Percentiles rank a stretch among this genome's conserved stretches.
These are phyloP conservation scores for Epithele typhae DNA, from an alignment of 768 basidiomycete species.

Conservation along the genomic window DNA sequence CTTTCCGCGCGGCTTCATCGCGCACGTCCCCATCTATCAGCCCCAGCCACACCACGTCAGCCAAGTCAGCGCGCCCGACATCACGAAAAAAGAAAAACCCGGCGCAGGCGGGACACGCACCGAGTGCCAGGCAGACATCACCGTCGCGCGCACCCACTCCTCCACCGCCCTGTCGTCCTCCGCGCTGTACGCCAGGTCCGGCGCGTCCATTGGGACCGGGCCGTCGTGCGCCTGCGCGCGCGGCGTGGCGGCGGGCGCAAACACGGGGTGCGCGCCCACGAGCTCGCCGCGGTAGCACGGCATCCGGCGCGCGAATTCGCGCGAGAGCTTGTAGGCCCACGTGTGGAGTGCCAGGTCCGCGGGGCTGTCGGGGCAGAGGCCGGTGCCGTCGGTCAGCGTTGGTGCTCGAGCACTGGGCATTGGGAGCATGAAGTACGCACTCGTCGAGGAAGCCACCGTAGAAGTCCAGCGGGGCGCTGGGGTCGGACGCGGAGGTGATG, in stretches of 20 bases:
- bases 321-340: conserved; percentile 51
- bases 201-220: conserved; percentile 23
- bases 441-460: conserved; percentile 41
- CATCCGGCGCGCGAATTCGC: conserved; percentile 56
- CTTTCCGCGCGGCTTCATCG: conserved; percentile 58
- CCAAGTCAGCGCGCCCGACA: too few species aligned
- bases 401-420: too few species aligned
- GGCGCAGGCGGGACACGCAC: conserved; percentile 21
- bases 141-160: conserved; percentile 21
- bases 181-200: conserved; percentile 27
- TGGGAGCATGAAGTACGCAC: too few species aligned
- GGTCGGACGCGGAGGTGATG: conserved; percentile 38
- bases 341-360: conserved; percentile 37
- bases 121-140: conserved; percentile 31
- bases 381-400: too few species aligned
- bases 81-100: too few species aligned
- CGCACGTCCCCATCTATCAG: conserved; percentile 67
- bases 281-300: conserved; percentile 33
- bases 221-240: conserved; percentile 7
- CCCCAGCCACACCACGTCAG: too few species aligned
- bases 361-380: conserved; percentile 20
- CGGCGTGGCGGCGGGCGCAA: conserved; percentile 26
- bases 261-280: conserved; percentile 25
- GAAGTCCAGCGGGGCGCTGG: conserved; percentile 39
- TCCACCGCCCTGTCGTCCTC: conserved; percentile 34